These are phyloP conservation scores for Botrytis tulipae DNA, from an alignment of 2,329 filamentous ascomycete species.

Conservation along the genomic window DNA sequence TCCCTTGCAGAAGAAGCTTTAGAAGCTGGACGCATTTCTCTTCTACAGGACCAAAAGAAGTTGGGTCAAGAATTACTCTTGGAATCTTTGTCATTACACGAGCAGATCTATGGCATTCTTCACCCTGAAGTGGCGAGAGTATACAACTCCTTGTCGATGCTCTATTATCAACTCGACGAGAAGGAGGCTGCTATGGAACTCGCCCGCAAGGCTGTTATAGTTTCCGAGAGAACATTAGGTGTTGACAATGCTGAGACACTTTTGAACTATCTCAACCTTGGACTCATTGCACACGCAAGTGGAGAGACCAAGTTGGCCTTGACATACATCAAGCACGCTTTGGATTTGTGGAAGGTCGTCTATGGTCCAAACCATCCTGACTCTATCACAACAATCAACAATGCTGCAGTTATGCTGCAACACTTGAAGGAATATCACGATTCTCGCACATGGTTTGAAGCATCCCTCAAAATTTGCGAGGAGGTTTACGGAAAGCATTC, in stretches of 20 bases:
- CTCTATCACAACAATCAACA: slow-evolving; percentile 98
- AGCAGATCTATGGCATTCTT: slow-evolving; percentile 97
- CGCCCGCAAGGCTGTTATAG: slow-evolving; percentile 93
- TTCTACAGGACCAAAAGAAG: slow-evolving; percentile 92
- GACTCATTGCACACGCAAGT: slow-evolving; percentile 86
- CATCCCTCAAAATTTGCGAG: slow-evolving; percentile 85
- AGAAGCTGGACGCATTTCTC: slow-evolving; percentile 93
- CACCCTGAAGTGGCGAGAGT: slow-evolving; percentile 94
- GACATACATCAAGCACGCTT: slow-evolving; percentile 83
- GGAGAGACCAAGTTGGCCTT: slow-evolving; percentile 89
- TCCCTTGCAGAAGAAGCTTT: slow-evolving; percentile 91
- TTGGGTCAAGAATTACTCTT: slow-evolving; percentile 91
- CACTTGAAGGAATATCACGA: slow-evolving; percentile 92
- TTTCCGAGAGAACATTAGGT: slow-evolving; percentile 90
- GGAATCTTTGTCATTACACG: slow-evolving; percentile 93
- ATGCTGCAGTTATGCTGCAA: slow-evolving; percentile 97
- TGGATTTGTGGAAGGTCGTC: slow-evolving; percentile 95
- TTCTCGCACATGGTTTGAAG: slow-evolving; percentile 95
- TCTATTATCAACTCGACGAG: slow-evolving; percentile 97
- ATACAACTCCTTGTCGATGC: slow-evolving; percentile 91
- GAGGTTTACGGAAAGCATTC: slow-evolving; percentile 84
- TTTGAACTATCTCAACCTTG: slow-evolving; percentile 92
- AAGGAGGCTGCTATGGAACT: slow-evolving; percentile 94
- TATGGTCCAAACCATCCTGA: slow-evolving; percentile 93
- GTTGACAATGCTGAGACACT: slow-evolving; percentile 93